Evolutionary conservation across 2,329 filamentous ascomycete species (phyloP), one percentile per base, ranked within the genome.

Genomic region (Colletotrichum noveboracense): DNA sequence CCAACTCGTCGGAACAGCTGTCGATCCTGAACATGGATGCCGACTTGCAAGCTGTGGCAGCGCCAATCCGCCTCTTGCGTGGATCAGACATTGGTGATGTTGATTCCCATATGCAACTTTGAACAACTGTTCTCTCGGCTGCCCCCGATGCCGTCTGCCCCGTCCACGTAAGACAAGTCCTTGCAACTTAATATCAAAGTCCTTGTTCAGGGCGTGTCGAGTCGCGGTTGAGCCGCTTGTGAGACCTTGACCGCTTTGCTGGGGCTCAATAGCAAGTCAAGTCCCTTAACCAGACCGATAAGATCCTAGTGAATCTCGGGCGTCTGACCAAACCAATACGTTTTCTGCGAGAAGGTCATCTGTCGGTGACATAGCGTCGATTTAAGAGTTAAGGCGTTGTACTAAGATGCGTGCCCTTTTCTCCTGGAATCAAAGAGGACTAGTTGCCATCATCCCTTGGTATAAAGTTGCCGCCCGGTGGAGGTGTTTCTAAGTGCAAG

Each of bases 1-100:
- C 32, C 32, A 60, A 64, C 43, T 73, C n/a, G 43, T 64, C 21
- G 34, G 18, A 38, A 52, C 58, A 38, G 24, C n/a, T 72, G 72
- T 75, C 70, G 70, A 68, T 64, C 56, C 24, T 21, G 55, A 14
- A n/a, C n/a, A 73, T 62, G 70, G 62, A 72, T 62, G 38, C 24
- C 34, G 55, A 48, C 18, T 28, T 34, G 32, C 13, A 43, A 34
- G 36, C 38, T 75, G 30, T 32, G 66, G 48, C 66, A 68, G 52
- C 21, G 72, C 21, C 21, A 32, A 62, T 56, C 14, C 55, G 32
- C 30, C 16, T 76, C 75, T 74, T 64, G 67, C 67, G 62, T 62
- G 48, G 58, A 77, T 77, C 75, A 69, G 75, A 77, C 67, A 16
- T 55, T 26, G 61, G 26, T 61, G 68, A 67, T 28, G 55, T 62